Conservation (phyloP, 495 filamentous ascomycete genomes). For the Xylaria nigripes region DNA sequence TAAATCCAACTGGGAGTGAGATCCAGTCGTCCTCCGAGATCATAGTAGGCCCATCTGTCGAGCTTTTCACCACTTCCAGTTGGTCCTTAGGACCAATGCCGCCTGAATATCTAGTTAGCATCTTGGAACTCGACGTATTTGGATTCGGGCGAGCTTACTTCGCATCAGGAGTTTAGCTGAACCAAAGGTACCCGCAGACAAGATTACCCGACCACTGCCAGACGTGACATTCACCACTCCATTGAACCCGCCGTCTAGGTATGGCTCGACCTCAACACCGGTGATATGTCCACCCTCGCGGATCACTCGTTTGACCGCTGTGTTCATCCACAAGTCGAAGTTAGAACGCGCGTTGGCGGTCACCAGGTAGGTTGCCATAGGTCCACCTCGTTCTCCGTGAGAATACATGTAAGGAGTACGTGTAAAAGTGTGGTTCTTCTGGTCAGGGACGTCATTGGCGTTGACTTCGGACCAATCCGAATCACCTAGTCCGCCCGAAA, state of each 20-base stretch:
- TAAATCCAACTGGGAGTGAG: constrained; percentile 60
- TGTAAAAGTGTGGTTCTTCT: constrained; percentile 60
- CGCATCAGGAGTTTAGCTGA: constrained; percentile 56
- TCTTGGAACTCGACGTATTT: neutral
- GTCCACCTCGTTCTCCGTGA: constrained; percentile 60
- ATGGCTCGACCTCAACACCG: constrained; percentile 59
- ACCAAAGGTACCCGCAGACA: constrained; percentile 64
- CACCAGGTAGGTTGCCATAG: constrained; percentile 65
- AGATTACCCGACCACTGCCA: constrained; percentile 55
- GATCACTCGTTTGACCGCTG: constrained; percentile 56
- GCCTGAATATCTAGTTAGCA: constrained; percentile 35
- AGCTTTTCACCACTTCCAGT: constrained; percentile 44
- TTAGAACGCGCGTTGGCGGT: constrained; percentile 51
- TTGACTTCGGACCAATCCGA: constrained; percentile 56
- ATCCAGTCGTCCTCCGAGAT: constrained; percentile 50
- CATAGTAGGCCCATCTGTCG: constrained; percentile 44
- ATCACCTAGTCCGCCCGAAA: constrained; percentile 45
- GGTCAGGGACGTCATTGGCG: constrained; percentile 50
- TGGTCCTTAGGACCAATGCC: constrained; percentile 55
- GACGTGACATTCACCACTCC: constrained; percentile 54
- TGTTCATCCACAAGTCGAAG: constrained; percentile 60
- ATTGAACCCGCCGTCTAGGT: constrained; percentile 44
- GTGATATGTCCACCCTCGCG: constrained; percentile 53
- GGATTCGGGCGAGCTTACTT: constrained; percentile 8
- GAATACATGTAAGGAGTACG: constrained; percentile 64